Evolutionary conservation across 345 rosid genomes (phyloP).

Genomic region (Heritiera fomes): DNA sequence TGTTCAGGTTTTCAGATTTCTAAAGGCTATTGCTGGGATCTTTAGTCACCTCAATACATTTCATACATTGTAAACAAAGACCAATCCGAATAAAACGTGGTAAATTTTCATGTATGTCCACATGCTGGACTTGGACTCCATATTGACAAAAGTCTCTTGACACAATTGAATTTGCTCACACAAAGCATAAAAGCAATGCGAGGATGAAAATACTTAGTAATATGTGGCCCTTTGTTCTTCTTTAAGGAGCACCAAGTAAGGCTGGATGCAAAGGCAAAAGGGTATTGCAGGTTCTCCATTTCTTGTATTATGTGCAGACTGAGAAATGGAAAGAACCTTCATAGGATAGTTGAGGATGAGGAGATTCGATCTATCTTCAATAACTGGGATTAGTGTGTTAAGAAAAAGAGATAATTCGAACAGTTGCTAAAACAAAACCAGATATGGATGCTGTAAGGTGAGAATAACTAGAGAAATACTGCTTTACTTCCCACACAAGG

Average conservation of each 20-base stretch:
- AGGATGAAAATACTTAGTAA: background rate
- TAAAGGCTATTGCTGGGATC: background rate
- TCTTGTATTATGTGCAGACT: conserved; percentile 24
- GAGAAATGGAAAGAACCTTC: conserved; percentile 11
- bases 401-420: conserved; percentile 9
- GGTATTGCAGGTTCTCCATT: conserved; percentile 22
- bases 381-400: background rate
- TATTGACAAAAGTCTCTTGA: background rate
- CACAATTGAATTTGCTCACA: conserved; percentile 10
- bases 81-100: background rate
- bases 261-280: background rate
- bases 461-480: background rate
- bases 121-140: conserved; percentile 13
- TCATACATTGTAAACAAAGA: background rate
- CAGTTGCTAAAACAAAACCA: background rate
- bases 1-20: conserved; percentile 8
- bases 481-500: conserved; percentile 52
- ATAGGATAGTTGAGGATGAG: background rate
- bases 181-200: background rate
- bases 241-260: background rate
- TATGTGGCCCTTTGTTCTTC: background rate
- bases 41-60: background rate
- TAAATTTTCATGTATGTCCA: conserved; percentile 12
- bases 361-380: conserved; percentile 14
- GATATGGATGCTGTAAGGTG: background rate